Base-by-base conservation (phyloP, 1,284 basidiomycete species). In the Naganishia cerealis region DNA sequence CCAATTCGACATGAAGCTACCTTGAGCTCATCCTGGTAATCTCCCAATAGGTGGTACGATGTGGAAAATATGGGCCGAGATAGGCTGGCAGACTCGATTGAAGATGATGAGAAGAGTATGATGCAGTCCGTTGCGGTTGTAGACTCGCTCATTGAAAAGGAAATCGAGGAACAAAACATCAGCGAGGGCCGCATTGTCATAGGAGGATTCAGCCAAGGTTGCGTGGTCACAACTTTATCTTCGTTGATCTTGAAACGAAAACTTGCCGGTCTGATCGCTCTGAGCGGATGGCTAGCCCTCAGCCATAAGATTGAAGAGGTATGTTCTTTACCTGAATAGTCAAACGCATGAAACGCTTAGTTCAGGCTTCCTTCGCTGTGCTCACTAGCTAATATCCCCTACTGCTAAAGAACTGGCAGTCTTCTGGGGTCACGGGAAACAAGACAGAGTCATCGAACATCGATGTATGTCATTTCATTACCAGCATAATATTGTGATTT, bases 151-250 rank as follows among this genome's bases (percentile, higher is more conserved):
- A 87, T 96, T 74, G 82, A 84, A 55, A 67, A 74, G 62, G 36
- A 70, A 57, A 50, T 62, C 38, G 16, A 57, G 36, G 43, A 57
- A 29, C 24, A 40, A 21, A 8, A 21, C 29, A 62, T 66, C 50
- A 36, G 56, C 26, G 26, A 36, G n/a, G 43, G 57, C 39, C 71
- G 65, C 57, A 79, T 82, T 56, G 75, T 93, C 18, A 79, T 95
- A 33, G 92, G 91, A 40, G 93, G 93, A 1, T 95, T 95, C 81
- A 89, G 87, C 69, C 93, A 95, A 79, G 93, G 92, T 46, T 90
- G 84, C 18, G 86, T 88, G 18, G 88, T 94, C 82, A 84, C 87
- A 5, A 82, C 92, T 38, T 80, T 93, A 62, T 87, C 86, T 4
- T 90, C 87, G 6, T 78, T 94, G 54, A 88, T 87, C 0, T 84